Percentiles rank a stretch among this genome's conserved stretches.
Evolutionary conservation across 2,329 filamentous ascomycete species (phyloP).

Genomic region (Paracoccidioides brasiliensis): DNA sequence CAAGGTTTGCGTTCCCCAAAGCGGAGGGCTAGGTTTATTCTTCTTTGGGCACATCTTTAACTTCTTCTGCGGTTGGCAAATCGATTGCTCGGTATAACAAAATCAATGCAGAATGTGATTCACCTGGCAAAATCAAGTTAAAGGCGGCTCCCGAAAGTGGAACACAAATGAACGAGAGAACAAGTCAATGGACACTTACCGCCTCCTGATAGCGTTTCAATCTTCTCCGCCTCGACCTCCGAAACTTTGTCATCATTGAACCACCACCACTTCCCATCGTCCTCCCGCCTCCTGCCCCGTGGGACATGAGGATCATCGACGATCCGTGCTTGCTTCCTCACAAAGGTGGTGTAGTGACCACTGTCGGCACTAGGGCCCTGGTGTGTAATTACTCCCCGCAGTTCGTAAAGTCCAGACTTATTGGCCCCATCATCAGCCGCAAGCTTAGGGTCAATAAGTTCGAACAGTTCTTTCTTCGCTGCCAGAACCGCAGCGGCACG

Average conservation of each 20-base stretch:
- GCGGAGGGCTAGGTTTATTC: background rate
- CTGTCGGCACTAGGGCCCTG: conserved; percentile 95
- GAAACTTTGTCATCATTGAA: conserved; percentile 98
- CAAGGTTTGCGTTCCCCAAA: conserved; percentile 11
- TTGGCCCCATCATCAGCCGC: conserved; percentile 71
- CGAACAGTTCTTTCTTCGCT: conserved; percentile 78
- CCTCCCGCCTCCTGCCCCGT: conserved; percentile 57
- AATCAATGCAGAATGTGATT: conserved; percentile 39
- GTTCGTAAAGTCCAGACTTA: conserved; percentile 88
- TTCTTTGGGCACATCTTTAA: conserved; percentile 7
- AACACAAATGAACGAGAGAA: conserved; percentile 4
- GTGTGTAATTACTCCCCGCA: conserved; percentile 87
- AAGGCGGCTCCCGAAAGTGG: conserved; percentile 9
- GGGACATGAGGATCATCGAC: conserved; percentile 50
- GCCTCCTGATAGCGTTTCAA: conserved; percentile 77
- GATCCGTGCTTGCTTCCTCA: conserved; percentile 72
- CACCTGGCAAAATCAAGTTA: conserved; percentile 21
- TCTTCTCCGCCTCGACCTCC: conserved; percentile 83
- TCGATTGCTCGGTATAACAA: conserved; percentile 39
- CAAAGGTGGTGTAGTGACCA: conserved; percentile 93
- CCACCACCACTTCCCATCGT: conserved; percentile 99
- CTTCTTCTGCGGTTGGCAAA: conserved; percentile 32
- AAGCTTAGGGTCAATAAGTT: conserved; percentile 62
- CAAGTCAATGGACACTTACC: conserved; percentile 38
- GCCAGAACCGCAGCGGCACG: conserved; percentile 58